Evolutionary conservation across 768 basidiomycete species (phyloP).

Genomic region (Termitomyces sp.): DNA sequence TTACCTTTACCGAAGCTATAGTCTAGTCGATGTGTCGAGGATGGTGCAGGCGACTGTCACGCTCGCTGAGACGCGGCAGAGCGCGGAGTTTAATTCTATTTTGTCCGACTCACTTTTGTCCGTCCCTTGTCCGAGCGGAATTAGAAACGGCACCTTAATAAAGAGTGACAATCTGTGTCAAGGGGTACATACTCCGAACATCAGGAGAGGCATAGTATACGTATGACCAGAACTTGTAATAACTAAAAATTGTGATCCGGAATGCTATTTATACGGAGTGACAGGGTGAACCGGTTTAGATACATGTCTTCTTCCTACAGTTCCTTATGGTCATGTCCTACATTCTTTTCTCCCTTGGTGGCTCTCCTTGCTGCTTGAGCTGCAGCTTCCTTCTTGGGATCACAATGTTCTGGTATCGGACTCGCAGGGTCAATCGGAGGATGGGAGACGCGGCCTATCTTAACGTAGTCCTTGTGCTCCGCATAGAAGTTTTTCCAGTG

Average conservation of each 20-base stretch:
- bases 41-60: no score
- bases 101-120: no score
- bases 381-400: slow-evolving; percentile 49
- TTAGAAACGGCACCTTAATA: no score
- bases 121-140: no score
- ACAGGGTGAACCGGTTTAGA: not conserved
- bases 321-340: slow-evolving; percentile 29
- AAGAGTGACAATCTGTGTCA: no score
- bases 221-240: no score
- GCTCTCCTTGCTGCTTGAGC: slow-evolving; percentile 23
- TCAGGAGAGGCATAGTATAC: no score
- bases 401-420: slow-evolving; percentile 72
- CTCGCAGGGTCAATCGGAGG: slow-evolving; percentile 70
- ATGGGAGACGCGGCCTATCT: slow-evolving; percentile 74
- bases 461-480: slow-evolving; percentile 73
- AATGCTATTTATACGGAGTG: not conserved
- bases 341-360: slow-evolving; percentile 17
- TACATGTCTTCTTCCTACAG: slow-evolving; percentile 17
- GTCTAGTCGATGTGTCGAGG: no score
- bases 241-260: not conserved
- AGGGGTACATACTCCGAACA: no score
- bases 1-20: no score
- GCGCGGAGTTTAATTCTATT: no score
- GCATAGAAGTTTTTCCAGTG: slow-evolving; percentile 92
- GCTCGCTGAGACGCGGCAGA: no score